phyloP scores from a whole-genome alignment of 805 yeast species.

The Zygosaccharomyces gambellarensis region DNA sequence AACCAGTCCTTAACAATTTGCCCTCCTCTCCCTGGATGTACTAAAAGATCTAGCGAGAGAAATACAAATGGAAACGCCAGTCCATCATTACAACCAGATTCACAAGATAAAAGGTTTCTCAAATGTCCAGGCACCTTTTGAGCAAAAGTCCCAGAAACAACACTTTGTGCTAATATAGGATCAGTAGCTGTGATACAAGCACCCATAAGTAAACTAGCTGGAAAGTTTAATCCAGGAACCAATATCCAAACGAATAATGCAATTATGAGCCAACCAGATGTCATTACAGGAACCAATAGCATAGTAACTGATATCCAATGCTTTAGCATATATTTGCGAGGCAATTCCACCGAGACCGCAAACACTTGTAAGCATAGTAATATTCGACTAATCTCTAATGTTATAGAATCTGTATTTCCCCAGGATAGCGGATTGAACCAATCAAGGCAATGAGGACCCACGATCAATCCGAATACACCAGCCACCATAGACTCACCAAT shows the following conservation, averaged over 20 bases:
- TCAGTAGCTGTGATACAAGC: slow-evolving; percentile 95
- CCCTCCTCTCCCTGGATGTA: slow-evolving; percentile 57
- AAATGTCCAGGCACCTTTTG: slow-evolving; percentile 87
- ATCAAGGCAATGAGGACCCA: slow-evolving; percentile 79
- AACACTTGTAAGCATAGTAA: slow-evolving; percentile 84
- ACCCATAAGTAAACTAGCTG: slow-evolving; percentile 66
- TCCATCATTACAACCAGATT: slow-evolving; percentile 87
- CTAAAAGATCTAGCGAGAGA: slow-evolving; percentile 61
- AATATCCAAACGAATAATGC: slow-evolving; percentile 75
- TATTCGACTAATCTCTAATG: slow-evolving; percentile 79
- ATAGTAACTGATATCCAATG: slow-evolving; percentile 77
- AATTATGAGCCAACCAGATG: slow-evolving; percentile 80
- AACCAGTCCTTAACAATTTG: slow-evolving; percentile 79
- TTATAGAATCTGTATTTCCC: slow-evolving; percentile 81
- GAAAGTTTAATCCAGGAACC: slow-evolving; percentile 66
- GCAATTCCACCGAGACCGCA: slow-evolving; percentile 91
- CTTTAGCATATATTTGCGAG: slow-evolving; percentile 78
- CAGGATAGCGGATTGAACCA: slow-evolving; percentile 82
- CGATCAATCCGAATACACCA: slow-evolving; percentile 73
- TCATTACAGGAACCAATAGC: slow-evolving; percentile 82
- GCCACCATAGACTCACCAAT: slow-evolving; percentile 93
- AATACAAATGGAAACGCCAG: slow-evolving; percentile 91
- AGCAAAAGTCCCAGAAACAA: slow-evolving; percentile 87
- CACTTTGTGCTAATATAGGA: slow-evolving; percentile 92
- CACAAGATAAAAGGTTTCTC: slow-evolving; percentile 76